Conservation (phyloP, 805 yeast genomes). For the Wickerhamiella allomyrinae region DNA sequence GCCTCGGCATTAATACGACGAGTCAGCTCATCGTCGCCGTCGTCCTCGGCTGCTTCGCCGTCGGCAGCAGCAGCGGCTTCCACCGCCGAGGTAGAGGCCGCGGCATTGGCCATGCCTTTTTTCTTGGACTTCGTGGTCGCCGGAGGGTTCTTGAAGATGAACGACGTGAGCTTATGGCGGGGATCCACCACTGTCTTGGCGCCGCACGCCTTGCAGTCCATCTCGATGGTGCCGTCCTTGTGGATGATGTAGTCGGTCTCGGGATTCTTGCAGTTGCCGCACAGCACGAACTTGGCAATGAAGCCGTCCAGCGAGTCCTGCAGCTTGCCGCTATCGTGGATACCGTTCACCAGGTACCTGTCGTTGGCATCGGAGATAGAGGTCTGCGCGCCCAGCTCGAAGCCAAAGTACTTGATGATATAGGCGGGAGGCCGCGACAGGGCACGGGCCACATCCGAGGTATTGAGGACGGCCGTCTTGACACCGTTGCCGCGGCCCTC, state of each 20-base stretch:
- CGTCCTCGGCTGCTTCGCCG: constrained; percentile 25
- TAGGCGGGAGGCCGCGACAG: constrained; percentile 86
- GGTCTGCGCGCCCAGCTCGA: constrained; percentile 95
- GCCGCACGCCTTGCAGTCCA: constrained; percentile 99
- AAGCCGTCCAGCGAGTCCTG: constrained; percentile 93
- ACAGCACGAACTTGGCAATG: constrained; percentile 80
- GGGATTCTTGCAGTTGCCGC: constrained; percentile 92
- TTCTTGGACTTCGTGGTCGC: constrained; percentile 32
- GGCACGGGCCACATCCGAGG: constrained; percentile 87
- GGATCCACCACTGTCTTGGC: constrained; percentile 70
- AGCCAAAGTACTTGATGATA: constrained; percentile 87
- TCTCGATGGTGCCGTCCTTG: constrained; percentile 57
- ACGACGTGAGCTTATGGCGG: constrained; percentile 74
- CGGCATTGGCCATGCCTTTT: constrained; percentile 80
- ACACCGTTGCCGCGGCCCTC: constrained; percentile 99
- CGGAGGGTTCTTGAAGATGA: constrained; percentile 77
- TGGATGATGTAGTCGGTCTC: constrained; percentile 83
- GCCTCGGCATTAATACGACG: constrained; percentile 76
- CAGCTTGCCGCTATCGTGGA: constrained; percentile 74
- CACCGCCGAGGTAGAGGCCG: constrained; percentile 19
- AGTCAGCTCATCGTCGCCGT: constrained; percentile 60
- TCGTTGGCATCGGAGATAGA: constrained; percentile 65
- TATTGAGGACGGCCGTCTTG: constrained; percentile 83
- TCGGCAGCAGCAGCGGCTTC: constrained; percentile 21
- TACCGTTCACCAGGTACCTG: constrained; percentile 87